These are phyloP conservation scores for Arthrobotrys iridis DNA, from an alignment of 2,329 filamentous ascomycete genomes.

Conservation along the genomic window DNA sequence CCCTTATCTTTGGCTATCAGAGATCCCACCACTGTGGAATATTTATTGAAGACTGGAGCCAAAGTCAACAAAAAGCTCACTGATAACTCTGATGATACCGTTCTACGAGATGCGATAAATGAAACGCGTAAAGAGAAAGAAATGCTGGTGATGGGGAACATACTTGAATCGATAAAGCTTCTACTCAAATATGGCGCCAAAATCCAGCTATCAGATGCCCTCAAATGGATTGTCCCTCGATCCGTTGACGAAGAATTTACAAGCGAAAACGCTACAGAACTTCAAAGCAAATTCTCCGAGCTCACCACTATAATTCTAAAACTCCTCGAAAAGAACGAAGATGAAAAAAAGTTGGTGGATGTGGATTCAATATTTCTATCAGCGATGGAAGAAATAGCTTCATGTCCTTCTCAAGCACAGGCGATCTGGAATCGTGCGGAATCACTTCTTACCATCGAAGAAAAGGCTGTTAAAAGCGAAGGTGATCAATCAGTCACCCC, in stretches of 20 bases:
- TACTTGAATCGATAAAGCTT: conserved; percentile 9
- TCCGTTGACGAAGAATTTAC: background rate
- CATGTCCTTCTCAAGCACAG: background rate
- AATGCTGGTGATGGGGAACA: background rate
- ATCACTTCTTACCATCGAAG: background rate
- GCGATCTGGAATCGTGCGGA: background rate
- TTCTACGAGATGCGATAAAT: background rate
- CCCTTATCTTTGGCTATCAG: background rate
- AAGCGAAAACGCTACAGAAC: background rate
- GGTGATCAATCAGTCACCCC: background rate
- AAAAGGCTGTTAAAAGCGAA: background rate
- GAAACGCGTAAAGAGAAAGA: background rate
- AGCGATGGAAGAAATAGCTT: background rate
- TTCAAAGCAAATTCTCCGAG: background rate
- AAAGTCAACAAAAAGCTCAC: background rate
- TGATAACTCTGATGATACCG: background rate
- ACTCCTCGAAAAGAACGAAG: background rate
- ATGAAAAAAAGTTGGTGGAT: background rate
- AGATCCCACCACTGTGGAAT: background rate
- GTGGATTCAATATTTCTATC: background rate
- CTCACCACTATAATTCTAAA: background rate
- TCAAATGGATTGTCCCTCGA: background rate
- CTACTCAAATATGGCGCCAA: background rate
- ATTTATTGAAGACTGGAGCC: background rate
- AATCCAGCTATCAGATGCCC: background rate